phyloP scores from a whole-genome alignment of 208 protist genomes.

The Trichomonas gallinae region DNA sequence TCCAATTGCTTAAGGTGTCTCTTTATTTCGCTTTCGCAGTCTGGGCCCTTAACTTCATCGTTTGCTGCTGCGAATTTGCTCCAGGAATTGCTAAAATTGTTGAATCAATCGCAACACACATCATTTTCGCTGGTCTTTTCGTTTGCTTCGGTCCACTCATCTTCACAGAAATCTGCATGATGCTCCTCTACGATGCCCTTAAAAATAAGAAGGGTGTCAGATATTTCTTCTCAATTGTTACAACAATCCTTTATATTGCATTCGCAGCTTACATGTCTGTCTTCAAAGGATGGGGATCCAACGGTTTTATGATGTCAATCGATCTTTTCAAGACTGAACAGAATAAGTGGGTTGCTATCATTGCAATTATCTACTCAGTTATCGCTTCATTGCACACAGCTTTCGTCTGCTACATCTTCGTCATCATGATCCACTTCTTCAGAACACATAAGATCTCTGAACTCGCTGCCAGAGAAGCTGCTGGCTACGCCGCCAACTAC shows the following conservation, averaged over 20 bases:
- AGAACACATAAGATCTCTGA: not conserved
- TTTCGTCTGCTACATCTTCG: not conserved
- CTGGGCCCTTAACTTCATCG: not conserved
- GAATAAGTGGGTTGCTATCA: not conserved
- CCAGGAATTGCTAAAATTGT: not conserved
- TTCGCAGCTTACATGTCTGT: not conserved
- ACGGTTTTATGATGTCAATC: not conserved
- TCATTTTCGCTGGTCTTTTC: not conserved
- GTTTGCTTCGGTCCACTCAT: not conserved
- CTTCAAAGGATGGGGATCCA: not conserved
- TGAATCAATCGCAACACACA: not conserved
- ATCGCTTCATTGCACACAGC: not conserved
- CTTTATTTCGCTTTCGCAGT: not conserved
- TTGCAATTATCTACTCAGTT: not conserved
- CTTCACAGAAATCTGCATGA: not conserved
- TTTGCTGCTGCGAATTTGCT: not conserved
- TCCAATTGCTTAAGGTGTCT: not conserved
- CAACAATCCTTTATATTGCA: not conserved
- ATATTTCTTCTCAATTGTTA: not conserved
- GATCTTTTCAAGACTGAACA: not conserved
- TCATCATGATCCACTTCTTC: not conserved
- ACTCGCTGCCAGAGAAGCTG: not conserved
- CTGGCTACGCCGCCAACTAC: not conserved
- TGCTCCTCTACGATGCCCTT: not conserved
- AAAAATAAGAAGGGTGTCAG: not conserved